These are phyloP conservation scores for Leccinum truebloodii DNA, from an alignment of 768 basidiomycete genomes.

Conservation along the genomic window DNA sequence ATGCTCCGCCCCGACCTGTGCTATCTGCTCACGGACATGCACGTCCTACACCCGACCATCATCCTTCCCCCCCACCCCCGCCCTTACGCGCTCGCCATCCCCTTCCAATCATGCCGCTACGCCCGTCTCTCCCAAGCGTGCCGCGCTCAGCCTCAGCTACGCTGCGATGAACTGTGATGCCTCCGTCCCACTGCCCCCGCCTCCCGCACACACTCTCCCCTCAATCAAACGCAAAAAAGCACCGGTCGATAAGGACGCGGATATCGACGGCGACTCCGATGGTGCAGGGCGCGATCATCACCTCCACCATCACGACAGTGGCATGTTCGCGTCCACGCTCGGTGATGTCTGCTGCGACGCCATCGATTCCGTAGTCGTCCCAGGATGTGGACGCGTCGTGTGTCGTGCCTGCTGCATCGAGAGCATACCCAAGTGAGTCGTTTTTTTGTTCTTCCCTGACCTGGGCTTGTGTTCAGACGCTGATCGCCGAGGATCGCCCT, in stretches of 20 bases:
- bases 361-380: constrained; percentile 17
- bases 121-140: constrained; percentile 30
- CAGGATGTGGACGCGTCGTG: constrained; percentile 38
- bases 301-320: neutral
- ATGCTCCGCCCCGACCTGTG: constrained; percentile 36
- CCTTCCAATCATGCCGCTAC: constrained; percentile 17
- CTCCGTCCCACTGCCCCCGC: neutral
- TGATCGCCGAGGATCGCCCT: constrained; percentile 7
- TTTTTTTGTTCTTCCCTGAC: neutral
- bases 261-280: constrained; percentile 13
- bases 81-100: constrained; percentile 36
- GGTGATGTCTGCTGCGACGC: constrained; percentile 2
- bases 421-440: constrained; percentile 36
- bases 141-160: constrained; percentile 25
- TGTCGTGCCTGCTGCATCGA: constrained; percentile 39
- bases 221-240: constrained; percentile 32
- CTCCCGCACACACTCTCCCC: neutral
- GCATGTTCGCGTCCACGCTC: neutral
- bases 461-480: neutral
- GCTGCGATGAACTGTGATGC: constrained; percentile 25
- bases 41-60: constrained; percentile 33
- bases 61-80: constrained; percentile 39
- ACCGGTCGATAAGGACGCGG: constrained; percentile 21
- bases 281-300: neutral
- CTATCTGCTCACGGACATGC: constrained; percentile 40